Evolutionary conservation across 176 grass and related monocot species (phyloP), one percentile per base, ranked within the genome.

Genomic region (Eragrostis nindensis): DNA sequence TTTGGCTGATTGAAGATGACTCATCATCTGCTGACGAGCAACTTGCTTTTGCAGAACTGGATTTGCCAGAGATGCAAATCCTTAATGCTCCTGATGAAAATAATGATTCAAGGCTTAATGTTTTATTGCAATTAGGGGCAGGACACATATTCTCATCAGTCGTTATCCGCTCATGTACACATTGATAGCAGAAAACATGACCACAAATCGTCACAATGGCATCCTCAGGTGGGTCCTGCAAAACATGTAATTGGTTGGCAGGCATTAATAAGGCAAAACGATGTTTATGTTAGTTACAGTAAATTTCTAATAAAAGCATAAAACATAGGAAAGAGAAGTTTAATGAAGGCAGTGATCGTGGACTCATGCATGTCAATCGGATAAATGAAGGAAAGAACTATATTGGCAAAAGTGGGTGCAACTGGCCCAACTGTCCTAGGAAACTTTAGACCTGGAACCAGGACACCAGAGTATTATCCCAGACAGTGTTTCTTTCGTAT

Each of bases 131-230:
- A 82, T 84, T 72, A 80, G 76, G 68, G 36, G 84, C 46, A 25
- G 91, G 97, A 38, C 97, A 99, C 63, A 69, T 73, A 70, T 80
- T 95, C n/a, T 94, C 95, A 89, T 99, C 93, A 78, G 86, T 84
- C 48, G 87, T 93, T 83, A 99, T 83, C 49, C 89, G 79, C 44
- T 95, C 97, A 18, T 89, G 85, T 87, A 99, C 86, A 49, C 97
- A 99, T 47, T 91, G 97, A 85, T 93, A 99, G 80, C 97, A 99
- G 89, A 99, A 99, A 74, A 99, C 89, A 80, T 99, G 97, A 21
- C 97, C 97, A 68, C 97, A 99, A 85, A 90, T 93, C 8, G 93
- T 53, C 80, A 99, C 97, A 82, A 93, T 87, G 29, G 93, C 85
- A 90, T 96, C 93, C 76, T 93, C 97, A 39, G 97, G 93, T 88